phyloP scores from a whole-genome alignment of 1,284 basidiomycete genomes.

The Fomitiporia mediterranea region DNA sequence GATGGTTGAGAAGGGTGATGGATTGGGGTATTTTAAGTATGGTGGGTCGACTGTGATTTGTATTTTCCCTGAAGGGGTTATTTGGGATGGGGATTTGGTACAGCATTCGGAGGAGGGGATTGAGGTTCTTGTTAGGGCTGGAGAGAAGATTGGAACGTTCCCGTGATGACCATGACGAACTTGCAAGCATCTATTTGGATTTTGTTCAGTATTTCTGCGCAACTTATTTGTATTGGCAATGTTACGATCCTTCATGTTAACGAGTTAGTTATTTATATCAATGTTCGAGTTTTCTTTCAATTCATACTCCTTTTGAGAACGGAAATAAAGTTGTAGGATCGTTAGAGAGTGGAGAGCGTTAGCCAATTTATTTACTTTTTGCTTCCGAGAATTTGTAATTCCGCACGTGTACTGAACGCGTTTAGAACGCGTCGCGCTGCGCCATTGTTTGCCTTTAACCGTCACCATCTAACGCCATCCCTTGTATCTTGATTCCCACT shows the following conservation, averaged over 20 bases:
- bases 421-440: neutral
- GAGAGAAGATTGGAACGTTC: slow-evolving; percentile 25
- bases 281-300: too few relatives aligned
- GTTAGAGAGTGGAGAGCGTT: too few relatives aligned
- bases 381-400: neutral
- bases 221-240: neutral
- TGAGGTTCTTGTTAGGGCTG: slow-evolving; percentile 46
- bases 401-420: neutral
- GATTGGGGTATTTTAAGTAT: slow-evolving; percentile 27
- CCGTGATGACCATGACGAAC: too few relatives aligned
- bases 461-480: neutral
- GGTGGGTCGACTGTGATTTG: slow-evolving; percentile 37
- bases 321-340: too few relatives aligned
- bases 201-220: neutral
- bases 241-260: neutral
- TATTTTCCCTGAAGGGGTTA: slow-evolving; percentile 33
- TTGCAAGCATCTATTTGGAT: neutral
- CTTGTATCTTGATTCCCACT: neutral
- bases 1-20: slow-evolving; percentile 20
- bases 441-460: neutral
- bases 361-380: neutral
- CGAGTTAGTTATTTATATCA: too few relatives aligned
- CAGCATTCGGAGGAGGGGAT: slow-evolving; percentile 35
- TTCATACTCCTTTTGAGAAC: too few relatives aligned
- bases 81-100: slow-evolving; percentile 43